These are phyloP conservation scores for Teratosphaeria pseudoeucalypti DNA, from an alignment of 2,329 filamentous ascomycete species.

Conservation along the genomic window DNA sequence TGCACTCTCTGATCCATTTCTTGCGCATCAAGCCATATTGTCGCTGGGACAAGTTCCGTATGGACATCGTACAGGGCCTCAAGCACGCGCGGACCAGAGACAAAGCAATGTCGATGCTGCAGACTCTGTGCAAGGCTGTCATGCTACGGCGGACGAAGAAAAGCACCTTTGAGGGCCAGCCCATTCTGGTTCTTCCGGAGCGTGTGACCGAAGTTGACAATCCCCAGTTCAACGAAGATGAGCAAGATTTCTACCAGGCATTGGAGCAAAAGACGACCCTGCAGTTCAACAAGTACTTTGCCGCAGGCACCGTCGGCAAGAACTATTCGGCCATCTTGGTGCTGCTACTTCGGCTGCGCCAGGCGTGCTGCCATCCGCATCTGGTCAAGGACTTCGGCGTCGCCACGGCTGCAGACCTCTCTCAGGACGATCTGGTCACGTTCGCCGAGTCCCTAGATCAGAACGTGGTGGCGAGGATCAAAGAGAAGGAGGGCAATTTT, in stretches of 20 bases:
- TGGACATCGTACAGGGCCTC: constrained; percentile 45
- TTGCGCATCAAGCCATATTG: constrained; percentile 67
- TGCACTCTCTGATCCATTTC: constrained; percentile 69
- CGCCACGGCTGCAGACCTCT: constrained; percentile 37
- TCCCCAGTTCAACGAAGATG: constrained; percentile 57
- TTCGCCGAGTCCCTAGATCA: constrained; percentile 51
- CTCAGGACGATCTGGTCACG: constrained; percentile 46
- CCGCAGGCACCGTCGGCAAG: constrained; percentile 54
- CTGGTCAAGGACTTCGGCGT: constrained; percentile 56
- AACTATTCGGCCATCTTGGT: constrained; percentile 75
- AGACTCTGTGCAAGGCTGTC: constrained; percentile 65
- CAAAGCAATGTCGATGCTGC: constrained; percentile 58
- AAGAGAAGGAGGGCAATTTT: constrained; percentile 46
- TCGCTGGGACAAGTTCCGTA: constrained; percentile 51
- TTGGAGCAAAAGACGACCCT: constrained; percentile 58
- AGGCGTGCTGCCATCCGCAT: constrained; percentile 69
- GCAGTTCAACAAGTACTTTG: constrained; percentile 67
- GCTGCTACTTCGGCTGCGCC: constrained; percentile 66
- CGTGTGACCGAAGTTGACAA: constrained; percentile 53
- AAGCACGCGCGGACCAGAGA: constrained; percentile 29
- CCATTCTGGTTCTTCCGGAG: constrained; percentile 57
- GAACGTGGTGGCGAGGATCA: constrained; percentile 58
- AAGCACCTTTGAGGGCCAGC: constrained; percentile 67
- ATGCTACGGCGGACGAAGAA: constrained; percentile 75
- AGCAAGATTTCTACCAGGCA: constrained; percentile 53